A percentile compares a stretch with the other conserved stretches of the same genome.
These are phyloP conservation scores for Eremochloa ophiuroides DNA, from an alignment of 176 grass and related monocot species.

Conservation along the genomic window DNA sequence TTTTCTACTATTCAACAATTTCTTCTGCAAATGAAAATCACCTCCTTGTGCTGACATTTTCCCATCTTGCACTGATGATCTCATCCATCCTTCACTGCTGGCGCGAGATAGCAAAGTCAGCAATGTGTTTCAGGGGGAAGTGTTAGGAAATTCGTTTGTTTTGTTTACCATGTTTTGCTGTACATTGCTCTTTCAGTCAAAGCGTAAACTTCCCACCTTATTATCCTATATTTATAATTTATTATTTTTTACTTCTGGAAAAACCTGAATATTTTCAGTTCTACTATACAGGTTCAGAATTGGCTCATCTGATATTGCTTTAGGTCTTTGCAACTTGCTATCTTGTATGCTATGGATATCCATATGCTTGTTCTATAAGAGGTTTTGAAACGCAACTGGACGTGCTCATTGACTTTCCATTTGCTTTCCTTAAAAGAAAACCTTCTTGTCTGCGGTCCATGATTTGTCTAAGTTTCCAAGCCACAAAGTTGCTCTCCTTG, in stretches of 20 bases:
- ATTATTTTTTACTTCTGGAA: background rate
- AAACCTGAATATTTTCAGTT: background rate
- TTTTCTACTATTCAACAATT: slow-evolving; percentile 2
- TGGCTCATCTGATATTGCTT: slow-evolving; percentile 8
- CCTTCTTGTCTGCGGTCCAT: background rate
- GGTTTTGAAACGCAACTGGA: background rate
- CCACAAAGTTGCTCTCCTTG: background rate
- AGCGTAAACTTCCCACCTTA: background rate
- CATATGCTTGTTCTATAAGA: background rate
- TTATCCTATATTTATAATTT: background rate
- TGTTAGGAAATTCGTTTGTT: background rate
- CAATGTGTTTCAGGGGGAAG: background rate
- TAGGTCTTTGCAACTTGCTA: slow-evolving; percentile 14
- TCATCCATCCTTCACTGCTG: background rate
- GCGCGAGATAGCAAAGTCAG: background rate
- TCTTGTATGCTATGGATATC: no score
- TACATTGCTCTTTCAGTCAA: background rate
- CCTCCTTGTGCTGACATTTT: background rate
- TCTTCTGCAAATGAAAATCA: background rate
- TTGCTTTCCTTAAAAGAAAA: background rate
- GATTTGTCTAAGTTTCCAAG: background rate
- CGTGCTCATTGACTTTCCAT: background rate
- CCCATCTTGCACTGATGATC: background rate
- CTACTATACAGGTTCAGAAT: background rate
- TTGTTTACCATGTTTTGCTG: background rate